Conservation (phyloP, 495 filamentous ascomycete species). For the Penicillium bovifimosum region DNA sequence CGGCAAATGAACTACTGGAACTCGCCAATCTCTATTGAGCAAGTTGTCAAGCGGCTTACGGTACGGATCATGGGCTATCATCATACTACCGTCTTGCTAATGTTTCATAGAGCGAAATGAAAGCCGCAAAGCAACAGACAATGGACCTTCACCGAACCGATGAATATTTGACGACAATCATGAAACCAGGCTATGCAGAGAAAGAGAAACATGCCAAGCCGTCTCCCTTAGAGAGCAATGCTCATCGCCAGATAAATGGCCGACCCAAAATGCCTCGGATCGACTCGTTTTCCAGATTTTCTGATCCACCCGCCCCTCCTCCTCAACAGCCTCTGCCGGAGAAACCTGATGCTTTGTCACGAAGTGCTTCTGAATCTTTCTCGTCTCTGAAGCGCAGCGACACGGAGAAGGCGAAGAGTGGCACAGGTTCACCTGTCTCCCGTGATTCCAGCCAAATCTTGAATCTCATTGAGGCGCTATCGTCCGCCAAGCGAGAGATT, state of each 20-base stretch:
- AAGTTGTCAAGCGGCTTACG: conserved; percentile 87
- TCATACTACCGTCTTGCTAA: conserved; percentile 9
- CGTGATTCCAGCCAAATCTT: conserved; percentile 69
- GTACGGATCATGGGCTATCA: conserved; percentile 50
- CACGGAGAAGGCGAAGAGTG: conserved; percentile 64
- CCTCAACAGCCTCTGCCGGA: conserved; percentile 88
- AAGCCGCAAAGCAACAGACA: conserved; percentile 77
- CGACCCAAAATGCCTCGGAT: conserved; percentile 52
- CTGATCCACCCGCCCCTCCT: conserved; percentile 84
- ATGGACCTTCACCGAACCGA: conserved; percentile 76
- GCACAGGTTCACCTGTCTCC: conserved; percentile 56
- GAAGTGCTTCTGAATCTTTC: conserved; percentile 38
- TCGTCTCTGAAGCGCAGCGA: conserved; percentile 63
- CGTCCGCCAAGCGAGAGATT: conserved; percentile 70
- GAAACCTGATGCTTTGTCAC: conserved; percentile 67
- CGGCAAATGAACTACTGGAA: conserved; percentile 75
- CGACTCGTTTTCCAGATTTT: conserved; percentile 59
- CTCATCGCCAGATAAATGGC: conserved; percentile 40
- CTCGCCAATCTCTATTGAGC: conserved; percentile 84
- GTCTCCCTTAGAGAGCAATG: conserved; percentile 33
- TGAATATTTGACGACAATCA: conserved; percentile 69
- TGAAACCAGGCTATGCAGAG: conserved; percentile 61
- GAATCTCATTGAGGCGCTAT: conserved; percentile 74
- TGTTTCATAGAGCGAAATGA: conserved; percentile 70
- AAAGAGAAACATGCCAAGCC: conserved; percentile 50